phyloP scores from a whole-genome alignment of 305 asterid species.

The Fraxinus nigra region DNA sequence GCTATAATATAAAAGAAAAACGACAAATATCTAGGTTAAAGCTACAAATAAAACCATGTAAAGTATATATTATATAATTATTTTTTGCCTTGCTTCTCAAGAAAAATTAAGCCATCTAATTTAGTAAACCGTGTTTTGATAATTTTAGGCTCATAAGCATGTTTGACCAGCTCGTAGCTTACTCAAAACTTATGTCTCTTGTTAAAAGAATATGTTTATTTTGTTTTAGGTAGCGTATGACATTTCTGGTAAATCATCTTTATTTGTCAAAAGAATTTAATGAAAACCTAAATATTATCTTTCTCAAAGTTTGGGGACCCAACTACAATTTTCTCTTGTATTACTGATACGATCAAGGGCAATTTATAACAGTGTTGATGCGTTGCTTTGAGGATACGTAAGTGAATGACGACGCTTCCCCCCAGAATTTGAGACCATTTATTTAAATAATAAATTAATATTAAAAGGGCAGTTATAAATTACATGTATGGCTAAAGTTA shows the following conservation, averaged over 20 bases:
- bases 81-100: not conserved
- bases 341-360: not conserved
- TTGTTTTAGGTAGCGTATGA: not conserved
- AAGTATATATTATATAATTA: too few species aligned
- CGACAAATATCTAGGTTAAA: too few species aligned
- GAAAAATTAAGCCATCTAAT: too few species aligned
- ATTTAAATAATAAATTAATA: not conserved
- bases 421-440: not conserved
- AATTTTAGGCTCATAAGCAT: too few species aligned
- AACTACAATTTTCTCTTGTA: not conserved
- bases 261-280: not conserved
- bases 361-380: constrained; percentile 3
- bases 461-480: not conserved
- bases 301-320: not conserved
- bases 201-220: too few species aligned
- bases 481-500: not conserved
- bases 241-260: not conserved
- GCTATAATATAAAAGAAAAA: too few species aligned
- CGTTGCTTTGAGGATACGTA: constrained; percentile 32
- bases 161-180: too few species aligned
- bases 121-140: too few species aligned
- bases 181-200: too few species aligned
- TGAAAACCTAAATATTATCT: not conserved
- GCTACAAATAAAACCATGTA: not conserved
- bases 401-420: not conserved